Conservation (phyloP, 331 rosid genomes). For the Rosa hybrid region DNA sequence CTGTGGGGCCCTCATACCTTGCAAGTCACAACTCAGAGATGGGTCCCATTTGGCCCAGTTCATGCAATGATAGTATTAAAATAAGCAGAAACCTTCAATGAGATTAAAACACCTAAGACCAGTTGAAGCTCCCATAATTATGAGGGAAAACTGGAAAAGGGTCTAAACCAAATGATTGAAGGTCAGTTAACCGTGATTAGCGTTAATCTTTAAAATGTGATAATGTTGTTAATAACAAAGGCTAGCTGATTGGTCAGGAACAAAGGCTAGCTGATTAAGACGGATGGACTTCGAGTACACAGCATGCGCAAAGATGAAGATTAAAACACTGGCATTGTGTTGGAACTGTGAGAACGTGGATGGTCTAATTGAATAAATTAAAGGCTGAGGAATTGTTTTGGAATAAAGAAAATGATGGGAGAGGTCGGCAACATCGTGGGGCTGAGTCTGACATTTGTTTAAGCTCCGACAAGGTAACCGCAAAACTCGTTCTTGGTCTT, state of each 20-base stretch:
- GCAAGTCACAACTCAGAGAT: slow-evolving; percentile 66
- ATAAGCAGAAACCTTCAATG: slow-evolving; percentile 15
- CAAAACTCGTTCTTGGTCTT: slow-evolving; percentile 48
- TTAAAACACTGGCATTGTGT: slow-evolving; percentile 33
- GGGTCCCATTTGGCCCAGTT: slow-evolving; percentile 49
- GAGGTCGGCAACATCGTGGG: slow-evolving; percentile 74
- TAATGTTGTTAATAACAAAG: slow-evolving; percentile 20
- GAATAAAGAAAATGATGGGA: slow-evolving; percentile 28
- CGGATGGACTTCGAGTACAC: neutral
- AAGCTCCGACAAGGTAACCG: slow-evolving; percentile 54
- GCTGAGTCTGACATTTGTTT: slow-evolving; percentile 52
- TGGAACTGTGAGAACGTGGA: slow-evolving; percentile 67
- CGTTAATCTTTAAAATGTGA: slow-evolving; percentile 27
- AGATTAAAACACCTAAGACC: slow-evolving; percentile 31
- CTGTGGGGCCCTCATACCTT: slow-evolving; percentile 42
- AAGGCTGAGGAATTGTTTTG: slow-evolving; percentile 42
- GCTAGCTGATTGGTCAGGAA: neutral
- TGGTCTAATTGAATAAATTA: slow-evolving; percentile 44
- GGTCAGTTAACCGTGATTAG: slow-evolving; percentile 36
- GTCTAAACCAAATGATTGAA: slow-evolving; percentile 51
- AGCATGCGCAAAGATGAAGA: slow-evolving; percentile 28
- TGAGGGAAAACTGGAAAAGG: slow-evolving; percentile 2
- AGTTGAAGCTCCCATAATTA: slow-evolving; percentile 18
- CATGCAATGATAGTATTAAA: slow-evolving; percentile 48
- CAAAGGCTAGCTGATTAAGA: neutral